A percentile compares a stretch with the other conserved stretches of the same genome.
phyloP scores from a whole-genome alignment of 768 basidiomycete genomes.

The Tephrocybe sp. region DNA sequence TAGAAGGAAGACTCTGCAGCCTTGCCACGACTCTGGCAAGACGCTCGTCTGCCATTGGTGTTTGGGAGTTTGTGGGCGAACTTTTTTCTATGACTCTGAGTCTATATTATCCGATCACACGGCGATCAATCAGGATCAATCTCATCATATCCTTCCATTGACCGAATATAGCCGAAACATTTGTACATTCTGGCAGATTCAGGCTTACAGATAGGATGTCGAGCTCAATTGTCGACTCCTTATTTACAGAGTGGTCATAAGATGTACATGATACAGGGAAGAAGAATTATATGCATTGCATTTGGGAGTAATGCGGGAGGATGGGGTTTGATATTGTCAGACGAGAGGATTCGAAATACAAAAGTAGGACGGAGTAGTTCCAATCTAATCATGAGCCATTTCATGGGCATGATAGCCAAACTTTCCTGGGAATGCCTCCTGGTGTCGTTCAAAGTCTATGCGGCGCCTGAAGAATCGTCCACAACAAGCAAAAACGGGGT shows the following conservation, averaged over 20 bases:
- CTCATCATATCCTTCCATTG: too few relatives aligned
- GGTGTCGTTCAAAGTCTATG: conserved; percentile 22
- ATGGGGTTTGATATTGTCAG: background rate
- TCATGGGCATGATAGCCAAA: conserved; percentile 9
- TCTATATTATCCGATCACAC: background rate
- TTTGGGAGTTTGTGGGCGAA: background rate
- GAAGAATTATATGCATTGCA: too few relatives aligned
- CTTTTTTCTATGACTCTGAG: conserved; percentile 11
- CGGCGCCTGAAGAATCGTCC: conserved; percentile 23
- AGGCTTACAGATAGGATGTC: too few relatives aligned
- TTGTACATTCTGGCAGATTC: too few relatives aligned
- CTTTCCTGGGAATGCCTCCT: background rate
- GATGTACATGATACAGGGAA: too few relatives aligned
- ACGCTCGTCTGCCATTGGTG: conserved; percentile 40
- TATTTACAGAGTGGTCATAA: too few relatives aligned
- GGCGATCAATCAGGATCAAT: background rate
- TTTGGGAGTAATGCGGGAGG: too few relatives aligned
- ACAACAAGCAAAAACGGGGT: conserved; percentile 25
- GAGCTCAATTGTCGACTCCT: too few relatives aligned
- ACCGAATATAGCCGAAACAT: conserved; percentile 10
- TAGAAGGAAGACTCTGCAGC: conserved; percentile 80
- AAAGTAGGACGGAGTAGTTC: too few relatives aligned
- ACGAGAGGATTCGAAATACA: too few relatives aligned
- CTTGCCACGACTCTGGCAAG: conserved; percentile 58
- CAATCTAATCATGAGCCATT: conserved; percentile 5